Evolutionary conservation across 345 rosid species (phyloP).

Genomic region (Sonneratia alba): DNA sequence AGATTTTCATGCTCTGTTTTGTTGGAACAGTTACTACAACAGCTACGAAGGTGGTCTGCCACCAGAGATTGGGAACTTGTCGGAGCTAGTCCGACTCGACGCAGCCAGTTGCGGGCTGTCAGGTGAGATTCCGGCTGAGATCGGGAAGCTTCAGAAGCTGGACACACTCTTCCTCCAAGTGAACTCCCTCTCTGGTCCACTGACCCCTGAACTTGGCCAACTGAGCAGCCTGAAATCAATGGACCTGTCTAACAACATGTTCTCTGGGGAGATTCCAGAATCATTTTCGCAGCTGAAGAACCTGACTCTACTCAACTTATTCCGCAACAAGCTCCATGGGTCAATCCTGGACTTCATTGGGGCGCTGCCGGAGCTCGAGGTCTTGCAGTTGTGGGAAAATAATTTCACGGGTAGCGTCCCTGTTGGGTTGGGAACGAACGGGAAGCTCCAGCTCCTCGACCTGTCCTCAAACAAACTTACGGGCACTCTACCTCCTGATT

Average conservation of each 20-base stretch:
- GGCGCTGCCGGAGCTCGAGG: conserved; percentile 35
- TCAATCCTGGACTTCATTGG: conserved; percentile 36
- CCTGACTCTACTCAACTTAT: conserved; percentile 35
- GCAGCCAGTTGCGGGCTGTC: conserved; percentile 40
- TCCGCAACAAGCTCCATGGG: conserved; percentile 42
- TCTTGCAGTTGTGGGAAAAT: conserved; percentile 46
- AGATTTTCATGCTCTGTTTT: not conserved
- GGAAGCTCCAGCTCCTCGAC: conserved; percentile 28
- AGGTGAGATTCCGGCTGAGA: conserved; percentile 35
- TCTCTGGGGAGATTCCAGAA: conserved; percentile 35
- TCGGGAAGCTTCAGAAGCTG: conserved; percentile 33
- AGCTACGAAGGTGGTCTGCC: conserved; percentile 33
- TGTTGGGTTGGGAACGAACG: conserved; percentile 27
- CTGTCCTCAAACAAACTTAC: conserved; percentile 41
- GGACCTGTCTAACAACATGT: conserved; percentile 38
- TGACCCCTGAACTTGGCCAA: conserved; percentile 30
- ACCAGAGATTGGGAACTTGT: conserved; percentile 38
- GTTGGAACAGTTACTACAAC: conserved; percentile 42
- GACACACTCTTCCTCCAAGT: conserved; percentile 49
- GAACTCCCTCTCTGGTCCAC: conserved; percentile 25
- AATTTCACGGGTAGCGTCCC: conserved; percentile 43
- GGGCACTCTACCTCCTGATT: conserved; percentile 29
- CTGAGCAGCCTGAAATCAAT: conserved; percentile 34
- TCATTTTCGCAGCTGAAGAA: conserved; percentile 30
- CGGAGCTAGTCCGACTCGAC: conserved; percentile 32